Evolutionary conservation across 108 stramenopile species (phyloP).

Genomic region (Fragilaria radians): DNA sequence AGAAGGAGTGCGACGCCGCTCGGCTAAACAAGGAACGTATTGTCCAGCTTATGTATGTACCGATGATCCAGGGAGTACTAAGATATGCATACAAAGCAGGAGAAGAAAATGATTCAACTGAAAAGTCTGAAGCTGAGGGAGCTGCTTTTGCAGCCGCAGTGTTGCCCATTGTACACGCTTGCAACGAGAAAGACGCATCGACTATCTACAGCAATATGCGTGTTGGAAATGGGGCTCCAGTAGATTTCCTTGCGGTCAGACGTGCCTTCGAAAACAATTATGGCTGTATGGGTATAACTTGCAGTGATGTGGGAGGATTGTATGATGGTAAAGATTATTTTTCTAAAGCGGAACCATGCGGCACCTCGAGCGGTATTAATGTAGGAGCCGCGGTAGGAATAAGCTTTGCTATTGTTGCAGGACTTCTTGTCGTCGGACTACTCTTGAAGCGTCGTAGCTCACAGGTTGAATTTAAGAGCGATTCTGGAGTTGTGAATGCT

Average conservation of each 20-base stretch:
- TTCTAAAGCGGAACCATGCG: background rate
- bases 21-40: constrained; percentile 36
- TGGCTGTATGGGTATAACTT: constrained; percentile 30
- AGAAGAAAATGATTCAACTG: background rate
- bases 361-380: too few relatives aligned
- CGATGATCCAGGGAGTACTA: constrained; percentile 63
- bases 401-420: too few relatives aligned
- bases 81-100: constrained; percentile 47
- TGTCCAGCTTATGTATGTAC: constrained; percentile 50
- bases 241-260: constrained; percentile 25
- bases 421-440: too few relatives aligned
- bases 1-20: constrained; percentile 30
- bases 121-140: background rate
- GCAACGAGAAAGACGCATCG: constrained; percentile 10
- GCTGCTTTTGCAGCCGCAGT: background rate
- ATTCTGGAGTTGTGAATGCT: too few relatives aligned
- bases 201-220: constrained; percentile 37
- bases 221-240: constrained; percentile 23
- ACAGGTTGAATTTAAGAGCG: too few relatives aligned
- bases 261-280: constrained; percentile 48
- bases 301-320: constrained; percentile 47
- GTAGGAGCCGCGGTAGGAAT: too few relatives aligned
- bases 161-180: background rate
- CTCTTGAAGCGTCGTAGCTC: too few relatives aligned
- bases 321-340: background rate